phyloP scores from a whole-genome alignment of 129 eudicot genomes.

The Lactuca saligna region DNA sequence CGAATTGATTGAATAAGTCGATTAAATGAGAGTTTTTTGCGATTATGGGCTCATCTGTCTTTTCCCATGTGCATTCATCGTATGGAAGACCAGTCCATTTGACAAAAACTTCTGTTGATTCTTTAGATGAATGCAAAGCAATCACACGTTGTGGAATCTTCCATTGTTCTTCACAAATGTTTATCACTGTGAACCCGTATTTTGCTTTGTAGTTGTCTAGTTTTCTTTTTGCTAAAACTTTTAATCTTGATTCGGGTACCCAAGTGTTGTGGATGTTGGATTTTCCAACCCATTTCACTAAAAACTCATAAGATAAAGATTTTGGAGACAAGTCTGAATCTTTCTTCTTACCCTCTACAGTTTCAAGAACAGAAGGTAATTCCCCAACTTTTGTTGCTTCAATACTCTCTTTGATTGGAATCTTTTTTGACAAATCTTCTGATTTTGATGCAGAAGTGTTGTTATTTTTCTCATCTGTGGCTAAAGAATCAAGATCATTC shows the following conservation, averaged over 20 bases:
- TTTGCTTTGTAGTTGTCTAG: slow-evolving; percentile 82
- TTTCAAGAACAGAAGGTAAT: slow-evolving; percentile 18
- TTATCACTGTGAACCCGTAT: slow-evolving; percentile 64
- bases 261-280: slow-evolving; percentile 83
- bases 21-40: slow-evolving; percentile 48
- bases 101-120: slow-evolving; percentile 56
- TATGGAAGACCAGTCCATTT: slow-evolving; percentile 92
- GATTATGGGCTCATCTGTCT: slow-evolving; percentile 65
- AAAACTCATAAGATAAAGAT: slow-evolving; percentile 56
- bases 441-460: slow-evolving; percentile 13
- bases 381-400: slow-evolving; percentile 20
- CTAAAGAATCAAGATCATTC: slow-evolving; percentile 27
- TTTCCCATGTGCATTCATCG: slow-evolving; percentile 98
- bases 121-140: slow-evolving; percentile 54
- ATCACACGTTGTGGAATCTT: slow-evolving; percentile 82
- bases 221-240: slow-evolving; percentile 73
- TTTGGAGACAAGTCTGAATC: background rate
- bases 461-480: slow-evolving; percentile 25
- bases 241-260: slow-evolving; percentile 80
- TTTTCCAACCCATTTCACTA: slow-evolving; percentile 94
- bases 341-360: background rate
- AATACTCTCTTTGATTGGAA: slow-evolving; percentile 23
- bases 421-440: slow-evolving; percentile 29
- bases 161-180: slow-evolving; percentile 82
- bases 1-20: slow-evolving; percentile 57